Evolutionary conservation across 768 basidiomycete genomes (phyloP).

Genomic region (Mycena kentingensis): DNA sequence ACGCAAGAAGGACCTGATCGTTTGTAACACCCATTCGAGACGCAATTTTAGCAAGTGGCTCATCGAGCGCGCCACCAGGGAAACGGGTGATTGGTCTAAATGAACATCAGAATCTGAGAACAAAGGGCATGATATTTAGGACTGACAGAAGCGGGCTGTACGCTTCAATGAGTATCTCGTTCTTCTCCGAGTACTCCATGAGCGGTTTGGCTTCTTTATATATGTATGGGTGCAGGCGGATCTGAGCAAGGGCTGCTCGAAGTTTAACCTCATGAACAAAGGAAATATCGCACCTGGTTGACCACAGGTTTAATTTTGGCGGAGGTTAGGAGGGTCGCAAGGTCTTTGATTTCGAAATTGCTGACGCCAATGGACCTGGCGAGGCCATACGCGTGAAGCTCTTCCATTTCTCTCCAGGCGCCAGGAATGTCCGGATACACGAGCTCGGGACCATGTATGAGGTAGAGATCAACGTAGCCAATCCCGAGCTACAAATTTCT

Average conservation of each 20-base stretch:
- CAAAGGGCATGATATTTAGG: not conserved
- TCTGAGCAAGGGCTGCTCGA: constrained; percentile 38
- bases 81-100: constrained; percentile 57
- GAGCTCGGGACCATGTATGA: constrained; percentile 61
- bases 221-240: constrained; percentile 72
- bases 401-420: constrained; percentile 66
- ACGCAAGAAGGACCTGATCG: constrained; percentile 72
- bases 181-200: constrained; percentile 55
- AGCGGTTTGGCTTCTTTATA: constrained; percentile 52
- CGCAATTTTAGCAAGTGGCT: constrained; percentile 56
- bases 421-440: constrained; percentile 61
- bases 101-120: constrained; percentile 1
- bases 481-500: constrained; percentile 53
- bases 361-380: constrained; percentile 72
- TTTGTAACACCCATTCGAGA: constrained; percentile 49
- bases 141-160: constrained; percentile 68
- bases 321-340: constrained; percentile 54
- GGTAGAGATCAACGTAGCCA: constrained; percentile 68
- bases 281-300: constrained; percentile 56
- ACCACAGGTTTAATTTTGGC: constrained; percentile 65
- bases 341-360: constrained; percentile 62
- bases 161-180: constrained; percentile 70
- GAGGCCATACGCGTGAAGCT: constrained; percentile 54
- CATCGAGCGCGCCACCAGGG: constrained; percentile 67
- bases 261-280: not conserved